Conservation (phyloP, 2,329 filamentous ascomycete genomes). For the Pestalotiopsis fici region DNA sequence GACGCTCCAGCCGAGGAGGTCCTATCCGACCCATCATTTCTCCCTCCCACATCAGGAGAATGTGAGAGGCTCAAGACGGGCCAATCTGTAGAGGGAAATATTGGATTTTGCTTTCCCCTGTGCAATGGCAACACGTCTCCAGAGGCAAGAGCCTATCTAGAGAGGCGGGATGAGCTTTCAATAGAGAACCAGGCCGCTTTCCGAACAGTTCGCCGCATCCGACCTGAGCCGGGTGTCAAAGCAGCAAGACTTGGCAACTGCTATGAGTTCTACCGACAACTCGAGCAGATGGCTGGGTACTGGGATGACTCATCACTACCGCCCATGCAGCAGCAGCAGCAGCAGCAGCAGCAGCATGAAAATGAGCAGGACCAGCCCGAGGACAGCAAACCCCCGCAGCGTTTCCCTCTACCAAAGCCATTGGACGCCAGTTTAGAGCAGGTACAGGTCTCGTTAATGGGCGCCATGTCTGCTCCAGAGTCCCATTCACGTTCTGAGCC, state of each 20-base stretch:
- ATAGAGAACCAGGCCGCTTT: constrained; percentile 60
- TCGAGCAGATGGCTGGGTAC: constrained; percentile 59
- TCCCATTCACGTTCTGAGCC: constrained; percentile 12
- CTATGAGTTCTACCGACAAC: constrained; percentile 66
- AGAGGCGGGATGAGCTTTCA: constrained; percentile 59
- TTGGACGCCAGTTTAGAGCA: constrained; percentile 19
- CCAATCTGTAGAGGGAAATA: constrained; percentile 48
- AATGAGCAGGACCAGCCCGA: constrained; percentile 9
- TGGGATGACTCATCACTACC: constrained; percentile 61
- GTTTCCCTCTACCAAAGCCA: constrained; percentile 11
- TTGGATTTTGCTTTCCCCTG: constrained; percentile 46
- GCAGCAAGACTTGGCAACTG: constrained; percentile 61
- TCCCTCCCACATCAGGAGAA: constrained; percentile 51
- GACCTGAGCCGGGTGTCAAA: constrained; percentile 52
- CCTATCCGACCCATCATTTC: constrained; percentile 52
- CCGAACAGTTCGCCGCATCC: constrained; percentile 60
- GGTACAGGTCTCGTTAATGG: constrained; percentile 14
- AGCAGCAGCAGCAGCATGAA: no score
- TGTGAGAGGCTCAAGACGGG: constrained; percentile 54
- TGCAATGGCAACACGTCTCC: constrained; percentile 57
- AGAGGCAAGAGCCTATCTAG: constrained; percentile 58
- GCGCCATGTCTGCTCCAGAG: constrained; percentile 14
- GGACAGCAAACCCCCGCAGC: constrained; percentile 11
- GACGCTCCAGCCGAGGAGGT: constrained; percentile 50
- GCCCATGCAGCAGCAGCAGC: constrained; percentile 14